These are phyloP conservation scores for Colletotrichum somersetense DNA, from an alignment of 2,329 filamentous ascomycete genomes.

Conservation along the genomic window DNA sequence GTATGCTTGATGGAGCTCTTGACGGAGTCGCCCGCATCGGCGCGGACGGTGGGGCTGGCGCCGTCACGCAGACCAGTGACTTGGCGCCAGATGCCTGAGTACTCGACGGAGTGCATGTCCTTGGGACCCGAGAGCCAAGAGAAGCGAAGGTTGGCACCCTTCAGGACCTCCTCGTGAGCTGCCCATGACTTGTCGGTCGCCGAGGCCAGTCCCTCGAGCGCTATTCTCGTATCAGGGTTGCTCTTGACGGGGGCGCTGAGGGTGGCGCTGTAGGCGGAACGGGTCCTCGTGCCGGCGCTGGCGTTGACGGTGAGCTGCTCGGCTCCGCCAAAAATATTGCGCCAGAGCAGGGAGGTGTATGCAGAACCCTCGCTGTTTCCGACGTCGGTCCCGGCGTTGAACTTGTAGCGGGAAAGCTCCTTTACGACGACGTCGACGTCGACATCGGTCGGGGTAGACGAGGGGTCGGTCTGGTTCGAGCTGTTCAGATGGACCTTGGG, in stretches of 20 bases:
- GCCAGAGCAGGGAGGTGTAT: slow-evolving; percentile 86
- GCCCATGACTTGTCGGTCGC: slow-evolving; percentile 93
- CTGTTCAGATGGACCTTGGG: slow-evolving; percentile 87
- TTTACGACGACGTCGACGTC: slow-evolving; percentile 86
- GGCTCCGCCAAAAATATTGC: slow-evolving; percentile 94
- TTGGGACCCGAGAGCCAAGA: slow-evolving; percentile 69
- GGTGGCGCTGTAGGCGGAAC: slow-evolving; percentile 89
- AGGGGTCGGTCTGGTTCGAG: slow-evolving; percentile 75
- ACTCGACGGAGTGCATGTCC: slow-evolving; percentile 82
- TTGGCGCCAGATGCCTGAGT: slow-evolving; percentile 88
- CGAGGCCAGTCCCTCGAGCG: slow-evolving; percentile 84
- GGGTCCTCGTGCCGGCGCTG: slow-evolving; percentile 88
- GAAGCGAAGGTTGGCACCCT: slow-evolving; percentile 81
- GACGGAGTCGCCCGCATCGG: slow-evolving; percentile 89
- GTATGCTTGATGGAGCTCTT: slow-evolving; percentile 89
- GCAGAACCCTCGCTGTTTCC: slow-evolving; percentile 95
- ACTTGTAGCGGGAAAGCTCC: slow-evolving; percentile 84
- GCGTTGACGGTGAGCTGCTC: slow-evolving; percentile 91
- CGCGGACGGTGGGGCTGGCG: slow-evolving; percentile 84
- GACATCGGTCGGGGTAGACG: slow-evolving; percentile 80
- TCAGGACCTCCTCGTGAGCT: slow-evolving; percentile 90
- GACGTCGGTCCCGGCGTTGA: slow-evolving; percentile 95
- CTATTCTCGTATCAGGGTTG: slow-evolving; percentile 84
- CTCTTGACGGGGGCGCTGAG: slow-evolving; percentile 84
- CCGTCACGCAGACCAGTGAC: slow-evolving; percentile 81